Conservation (phyloP, 495 filamentous ascomycete genomes). For the Podospora australis region DNA sequence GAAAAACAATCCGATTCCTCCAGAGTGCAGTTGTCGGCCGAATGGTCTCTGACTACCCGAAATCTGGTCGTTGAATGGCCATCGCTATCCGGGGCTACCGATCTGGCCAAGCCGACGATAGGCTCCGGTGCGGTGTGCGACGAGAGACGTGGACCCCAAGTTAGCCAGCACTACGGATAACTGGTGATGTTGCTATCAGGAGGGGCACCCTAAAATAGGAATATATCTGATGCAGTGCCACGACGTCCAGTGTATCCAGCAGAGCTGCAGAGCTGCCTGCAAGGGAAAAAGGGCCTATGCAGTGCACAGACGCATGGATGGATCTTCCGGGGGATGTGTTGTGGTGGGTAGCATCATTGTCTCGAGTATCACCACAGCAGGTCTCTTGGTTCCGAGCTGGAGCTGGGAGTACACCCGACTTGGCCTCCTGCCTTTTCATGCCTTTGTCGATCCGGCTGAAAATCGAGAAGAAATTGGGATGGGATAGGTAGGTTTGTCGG, state of each 20-base stretch:
- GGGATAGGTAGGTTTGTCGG: not conserved
- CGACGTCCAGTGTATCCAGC: constrained; percentile 21
- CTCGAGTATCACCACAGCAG: constrained; percentile 7
- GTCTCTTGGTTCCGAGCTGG: constrained; percentile 13
- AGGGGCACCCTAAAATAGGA: constrained; percentile 26
- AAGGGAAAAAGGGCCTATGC: constrained; percentile 2
- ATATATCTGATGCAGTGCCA: constrained; percentile 27
- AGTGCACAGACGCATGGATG: constrained; percentile 16
- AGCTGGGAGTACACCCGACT: constrained; percentile 14
- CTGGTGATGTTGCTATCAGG: constrained; percentile 14
- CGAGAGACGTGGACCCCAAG: constrained; percentile 23
- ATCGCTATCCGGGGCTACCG: constrained; percentile 19
- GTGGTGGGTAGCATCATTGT: constrained; percentile 8
- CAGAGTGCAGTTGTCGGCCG: constrained; percentile 6
- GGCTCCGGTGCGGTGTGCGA: constrained; percentile 9
- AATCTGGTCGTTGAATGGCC: constrained; percentile 6
- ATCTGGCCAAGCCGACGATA: constrained; percentile 19
- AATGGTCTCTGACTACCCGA: constrained; percentile 13
- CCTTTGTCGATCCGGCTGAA: constrained; percentile 11
- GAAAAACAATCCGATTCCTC: not conserved
- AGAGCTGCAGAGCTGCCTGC: no score
- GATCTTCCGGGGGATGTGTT: constrained; percentile 21
- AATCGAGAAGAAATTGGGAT: no score
- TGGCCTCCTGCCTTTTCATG: constrained; percentile 6
- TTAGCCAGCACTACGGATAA: constrained; percentile 18